Evolutionary conservation across 345 rosid species (phyloP).

Genomic region (Eucalyptus shirleyi): DNA sequence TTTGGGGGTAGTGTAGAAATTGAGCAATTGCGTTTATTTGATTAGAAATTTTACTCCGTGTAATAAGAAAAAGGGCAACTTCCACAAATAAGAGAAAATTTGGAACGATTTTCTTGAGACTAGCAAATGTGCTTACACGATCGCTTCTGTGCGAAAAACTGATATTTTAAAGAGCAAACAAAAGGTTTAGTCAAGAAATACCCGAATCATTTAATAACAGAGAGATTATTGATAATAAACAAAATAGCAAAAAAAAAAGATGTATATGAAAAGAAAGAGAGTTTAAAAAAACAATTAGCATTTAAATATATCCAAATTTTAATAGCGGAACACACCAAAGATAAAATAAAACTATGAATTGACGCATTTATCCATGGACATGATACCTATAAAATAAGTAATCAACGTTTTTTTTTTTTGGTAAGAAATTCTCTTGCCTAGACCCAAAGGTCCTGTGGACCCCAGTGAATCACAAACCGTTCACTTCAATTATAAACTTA

Average conservation of each 20-base stretch:
- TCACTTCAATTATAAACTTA: neutral
- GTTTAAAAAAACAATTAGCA: rapidly evolving
- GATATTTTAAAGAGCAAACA: neutral
- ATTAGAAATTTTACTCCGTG: neutral
- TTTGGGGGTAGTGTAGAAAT: neutral
- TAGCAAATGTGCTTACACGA: neutral
- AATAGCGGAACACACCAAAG: rapidly evolving
- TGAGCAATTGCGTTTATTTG: neutral
- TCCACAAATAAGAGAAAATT: neutral
- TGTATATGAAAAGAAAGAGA: neutral
- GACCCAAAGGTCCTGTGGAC: neutral
- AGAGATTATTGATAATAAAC: neutral
- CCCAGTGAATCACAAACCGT: neutral
- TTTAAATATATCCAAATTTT: neutral
- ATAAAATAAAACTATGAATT: neutral
- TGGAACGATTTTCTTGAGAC: neutral
- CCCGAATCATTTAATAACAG: rapidly evolving
- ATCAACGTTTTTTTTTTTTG: neutral
- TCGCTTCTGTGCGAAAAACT: neutral
- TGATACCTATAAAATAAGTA: neutral
- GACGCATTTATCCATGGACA: neutral
- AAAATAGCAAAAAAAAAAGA: neutral
- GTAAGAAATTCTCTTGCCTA: neutral
- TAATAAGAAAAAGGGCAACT: neutral
- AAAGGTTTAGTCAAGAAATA: neutral